Evolutionary conservation across 495 filamentous ascomycete species (phyloP).

Genomic region (Chlorociboria aeruginascens): DNA sequence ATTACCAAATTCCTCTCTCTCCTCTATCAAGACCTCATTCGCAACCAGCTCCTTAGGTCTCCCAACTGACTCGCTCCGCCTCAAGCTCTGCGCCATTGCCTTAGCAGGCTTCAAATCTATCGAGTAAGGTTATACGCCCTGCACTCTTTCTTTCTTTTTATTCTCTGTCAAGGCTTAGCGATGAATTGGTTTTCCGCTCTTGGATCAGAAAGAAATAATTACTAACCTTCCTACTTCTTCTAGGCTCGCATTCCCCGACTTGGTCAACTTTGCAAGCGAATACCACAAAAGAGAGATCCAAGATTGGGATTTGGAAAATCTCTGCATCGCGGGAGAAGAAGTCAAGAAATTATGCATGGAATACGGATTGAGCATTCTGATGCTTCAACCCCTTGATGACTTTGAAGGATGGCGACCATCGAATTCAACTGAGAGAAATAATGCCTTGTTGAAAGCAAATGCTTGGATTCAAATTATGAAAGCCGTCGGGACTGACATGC

Average conservation of each 20-base stretch:
- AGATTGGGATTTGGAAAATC: slow-evolving; percentile 41
- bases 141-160: too few species aligned
- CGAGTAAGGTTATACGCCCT: slow-evolving; percentile 31
- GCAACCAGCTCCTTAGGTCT: slow-evolving; percentile 52
- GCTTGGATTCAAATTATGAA: slow-evolving; percentile 70
- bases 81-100: slow-evolving; percentile 55
- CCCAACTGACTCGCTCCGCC: slow-evolving; percentile 33
- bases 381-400: slow-evolving; percentile 69
- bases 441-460: slow-evolving; percentile 51
- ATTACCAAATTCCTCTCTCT: slow-evolving; percentile 5
- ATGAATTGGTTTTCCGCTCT: too few species aligned
- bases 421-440: slow-evolving; percentile 42
- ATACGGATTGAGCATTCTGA: slow-evolving; percentile 47
- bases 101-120: slow-evolving; percentile 56
- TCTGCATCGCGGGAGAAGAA: slow-evolving; percentile 37
- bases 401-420: slow-evolving; percentile 70
- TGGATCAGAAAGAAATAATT: too few species aligned
- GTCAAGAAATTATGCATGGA: slow-evolving; percentile 41
- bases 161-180: too few species aligned
- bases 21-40: slow-evolving; percentile 46
- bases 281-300: slow-evolving; percentile 37
- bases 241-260: slow-evolving; percentile 56
- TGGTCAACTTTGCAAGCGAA: slow-evolving; percentile 47
- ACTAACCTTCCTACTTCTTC: too few species aligned
- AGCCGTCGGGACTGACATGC: slow-evolving; percentile 53